phyloP scores from a whole-genome alignment of 495 filamentous ascomycete genomes.

The Penicillium silybi region DNA sequence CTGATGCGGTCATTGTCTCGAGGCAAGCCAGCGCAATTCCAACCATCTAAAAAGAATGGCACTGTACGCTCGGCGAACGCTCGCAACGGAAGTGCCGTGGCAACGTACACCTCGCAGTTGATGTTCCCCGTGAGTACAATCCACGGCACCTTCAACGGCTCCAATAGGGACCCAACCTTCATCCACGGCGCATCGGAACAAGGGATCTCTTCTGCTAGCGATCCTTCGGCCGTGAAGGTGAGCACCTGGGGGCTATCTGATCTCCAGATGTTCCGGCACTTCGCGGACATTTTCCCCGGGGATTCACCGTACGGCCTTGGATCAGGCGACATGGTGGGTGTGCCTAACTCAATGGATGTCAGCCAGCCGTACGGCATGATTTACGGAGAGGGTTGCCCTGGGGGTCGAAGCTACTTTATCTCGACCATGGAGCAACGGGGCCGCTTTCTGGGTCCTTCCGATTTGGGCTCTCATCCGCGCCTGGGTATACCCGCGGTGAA shows the following conservation, averaged over 20 bases:
- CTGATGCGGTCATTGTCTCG: conserved; percentile 73
- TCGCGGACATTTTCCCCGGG: conserved; percentile 69
- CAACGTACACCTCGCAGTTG: conserved; percentile 80
- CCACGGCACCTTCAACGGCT: conserved; percentile 64
- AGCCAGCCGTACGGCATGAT: conserved; percentile 81
- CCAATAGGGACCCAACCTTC: conserved; percentile 69
- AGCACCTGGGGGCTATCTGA: conserved; percentile 81
- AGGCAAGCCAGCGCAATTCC: conserved; percentile 65
- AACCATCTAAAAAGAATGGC: conserved; percentile 47
- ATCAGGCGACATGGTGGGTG: conserved; percentile 65
- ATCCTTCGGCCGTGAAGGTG: conserved; percentile 71
- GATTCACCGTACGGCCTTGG: conserved; percentile 75
- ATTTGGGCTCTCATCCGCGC: conserved; percentile 42
- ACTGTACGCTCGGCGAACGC: conserved; percentile 43
- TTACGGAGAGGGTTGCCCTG: conserved; percentile 79
- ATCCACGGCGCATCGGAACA: conserved; percentile 78
- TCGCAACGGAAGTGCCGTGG: conserved; percentile 54
- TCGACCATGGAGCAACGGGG: conserved; percentile 72
- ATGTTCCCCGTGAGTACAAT: conserved; percentile 70
- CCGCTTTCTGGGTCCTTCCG: conserved; percentile 60
- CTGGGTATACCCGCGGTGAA: conserved; percentile 72
- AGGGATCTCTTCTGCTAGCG: conserved; percentile 68
- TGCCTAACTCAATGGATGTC: conserved; percentile 84
- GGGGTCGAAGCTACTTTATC: conserved; percentile 73
- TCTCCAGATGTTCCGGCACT: conserved; percentile 66